phyloP scores from a whole-genome alignment of 192 early-diverging fungal genomes.

The Podila minutissima region DNA sequence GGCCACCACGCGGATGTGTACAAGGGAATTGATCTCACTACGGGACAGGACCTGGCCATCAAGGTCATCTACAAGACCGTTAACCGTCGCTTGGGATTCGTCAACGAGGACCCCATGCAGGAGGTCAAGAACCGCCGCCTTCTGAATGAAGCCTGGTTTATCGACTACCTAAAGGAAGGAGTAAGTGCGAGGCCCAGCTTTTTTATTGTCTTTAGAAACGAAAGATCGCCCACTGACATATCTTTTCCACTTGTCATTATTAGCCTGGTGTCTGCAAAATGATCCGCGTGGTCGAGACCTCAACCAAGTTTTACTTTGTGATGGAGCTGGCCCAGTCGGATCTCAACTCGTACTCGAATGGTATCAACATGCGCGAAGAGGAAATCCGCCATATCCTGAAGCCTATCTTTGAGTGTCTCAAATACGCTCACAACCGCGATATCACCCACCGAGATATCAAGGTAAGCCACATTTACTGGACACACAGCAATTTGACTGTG shows the following conservation, averaged over 20 bases:
- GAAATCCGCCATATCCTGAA: slow-evolving; percentile 46
- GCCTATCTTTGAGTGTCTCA: slow-evolving; percentile 51
- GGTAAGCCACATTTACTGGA: slow-evolving; percentile 8
- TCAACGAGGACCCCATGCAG: slow-evolving; percentile 44
- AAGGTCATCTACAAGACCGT: slow-evolving; percentile 51
- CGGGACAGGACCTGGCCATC: slow-evolving; percentile 48
- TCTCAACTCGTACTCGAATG: slow-evolving; percentile 49
- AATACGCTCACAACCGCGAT: slow-evolving; percentile 41
- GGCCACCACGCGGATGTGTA: slow-evolving; percentile 52
- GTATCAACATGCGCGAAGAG: slow-evolving; percentile 49
- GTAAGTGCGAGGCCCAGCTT: slow-evolving; percentile 13
- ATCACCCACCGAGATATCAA: slow-evolving; percentile 51
- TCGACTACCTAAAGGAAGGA: slow-evolving; percentile 46
- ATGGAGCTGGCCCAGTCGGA: slow-evolving; percentile 51
- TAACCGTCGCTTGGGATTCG: slow-evolving; percentile 31
- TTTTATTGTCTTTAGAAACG: not conserved
- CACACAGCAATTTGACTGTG: not conserved
- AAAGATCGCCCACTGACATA: too few relatives aligned
- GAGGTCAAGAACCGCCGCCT: slow-evolving; percentile 44
- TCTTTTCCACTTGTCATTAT: not conserved
- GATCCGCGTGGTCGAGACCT: slow-evolving; percentile 38
- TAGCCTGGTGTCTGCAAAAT: slow-evolving; percentile 51
- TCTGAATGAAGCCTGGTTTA: slow-evolving; percentile 48
- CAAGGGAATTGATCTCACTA: slow-evolving; percentile 40
- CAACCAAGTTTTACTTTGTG: slow-evolving; percentile 49